A percentile compares a stretch with the other conserved stretches of the same genome.
These are phyloP conservation scores for Pichia sp. DNA, from an alignment of 1,139 yeast species.

Conservation along the genomic window DNA sequence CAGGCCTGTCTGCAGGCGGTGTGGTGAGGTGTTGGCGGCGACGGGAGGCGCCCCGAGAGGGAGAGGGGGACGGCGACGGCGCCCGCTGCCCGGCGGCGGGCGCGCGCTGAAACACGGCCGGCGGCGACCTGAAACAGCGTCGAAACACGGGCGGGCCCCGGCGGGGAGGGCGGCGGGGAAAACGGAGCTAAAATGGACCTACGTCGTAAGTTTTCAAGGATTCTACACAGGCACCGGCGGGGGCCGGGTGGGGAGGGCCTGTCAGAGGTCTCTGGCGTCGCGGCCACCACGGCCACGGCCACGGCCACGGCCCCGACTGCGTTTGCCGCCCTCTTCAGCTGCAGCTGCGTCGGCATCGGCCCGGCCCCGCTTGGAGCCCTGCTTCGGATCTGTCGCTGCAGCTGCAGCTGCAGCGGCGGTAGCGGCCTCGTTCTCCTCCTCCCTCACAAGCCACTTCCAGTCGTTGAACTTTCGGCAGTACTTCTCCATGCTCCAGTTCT, in stretches of 20 bases:
- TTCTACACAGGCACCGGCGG: not conserved
- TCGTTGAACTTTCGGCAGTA: conserved; percentile 71
- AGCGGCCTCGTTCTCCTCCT: conserved; percentile 47
- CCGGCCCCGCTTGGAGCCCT: too few species aligned
- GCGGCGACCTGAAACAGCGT: not conserved
- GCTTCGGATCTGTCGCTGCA: too few species aligned
- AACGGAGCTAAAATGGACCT: too few species aligned
- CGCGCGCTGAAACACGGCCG: not conserved
- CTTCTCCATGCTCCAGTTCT: conserved; percentile 85
- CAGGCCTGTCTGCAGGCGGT: not conserved
- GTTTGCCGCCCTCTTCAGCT: conserved; percentile 14
- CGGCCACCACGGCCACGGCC: conserved; percentile 11
- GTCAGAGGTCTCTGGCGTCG: conserved; percentile 1
- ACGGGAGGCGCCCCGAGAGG: not conserved
- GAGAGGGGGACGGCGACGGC: too few species aligned
- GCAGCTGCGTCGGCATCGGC: conserved; percentile 19
- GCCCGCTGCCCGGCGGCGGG: too few species aligned
- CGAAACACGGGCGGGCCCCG: not conserved
- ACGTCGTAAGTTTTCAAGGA: too few species aligned
- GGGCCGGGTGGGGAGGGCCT: not conserved
- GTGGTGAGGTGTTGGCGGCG: too few species aligned
- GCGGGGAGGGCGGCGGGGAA: too few species aligned
- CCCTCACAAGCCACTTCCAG: conserved; percentile 74
- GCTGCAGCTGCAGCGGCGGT: too few species aligned
- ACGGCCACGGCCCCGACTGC: conserved; percentile 2